Evolutionary conservation across 2,329 filamentous ascomycete species (phyloP), one percentile per base, ranked within the genome.

Genomic region (Epichloe gansuensis): DNA sequence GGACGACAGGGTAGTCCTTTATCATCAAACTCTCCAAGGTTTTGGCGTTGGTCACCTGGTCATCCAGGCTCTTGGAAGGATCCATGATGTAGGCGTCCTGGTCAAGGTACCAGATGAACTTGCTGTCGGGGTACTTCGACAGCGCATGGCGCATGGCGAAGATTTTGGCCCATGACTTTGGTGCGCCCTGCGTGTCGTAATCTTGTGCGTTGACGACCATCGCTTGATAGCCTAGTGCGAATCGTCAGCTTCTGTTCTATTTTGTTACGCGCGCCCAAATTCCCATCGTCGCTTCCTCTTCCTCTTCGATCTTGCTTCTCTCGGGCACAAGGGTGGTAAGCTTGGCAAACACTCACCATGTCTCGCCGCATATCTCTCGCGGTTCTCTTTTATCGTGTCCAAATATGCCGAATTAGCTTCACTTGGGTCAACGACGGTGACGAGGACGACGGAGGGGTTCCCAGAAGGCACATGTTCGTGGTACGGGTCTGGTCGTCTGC

Each of bases 61-160:
- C 74, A 57, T 89, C 81, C 36, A 97, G 70, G 13, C 80, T 77
- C 50, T 85, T 70, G 36, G 74, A 70, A 6, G 87, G 84, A 65
- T 93, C 86, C 87, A 95, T 95, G 64, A 98, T 93, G 58, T 95
- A 76, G 8, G 89, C 80, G 61, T 93, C 82, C 60, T 87, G 80
- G 54, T 91, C 87, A 15, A 98, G 81, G 64, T 85, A 89, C 84
- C 91, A 97, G 65, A 97, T 78, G 66, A 84, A 95, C 47, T 78
- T 82, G 55, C 80, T 82, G 59, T 89, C 78, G 5, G 90, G 88
- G 63, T 84, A 84, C 45, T 82, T 76, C 6, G 88, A 82, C 70
- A 97, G 81, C 47, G 91, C 91, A 67, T 98, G 91, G 55, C 93
- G 85, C 64, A 94, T 75, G 7, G 91, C 87, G 55, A 91, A 87